These are phyloP conservation scores for Fusarium nematophilum DNA, from an alignment of 2,329 filamentous ascomycete genomes.

Conservation along the genomic window DNA sequence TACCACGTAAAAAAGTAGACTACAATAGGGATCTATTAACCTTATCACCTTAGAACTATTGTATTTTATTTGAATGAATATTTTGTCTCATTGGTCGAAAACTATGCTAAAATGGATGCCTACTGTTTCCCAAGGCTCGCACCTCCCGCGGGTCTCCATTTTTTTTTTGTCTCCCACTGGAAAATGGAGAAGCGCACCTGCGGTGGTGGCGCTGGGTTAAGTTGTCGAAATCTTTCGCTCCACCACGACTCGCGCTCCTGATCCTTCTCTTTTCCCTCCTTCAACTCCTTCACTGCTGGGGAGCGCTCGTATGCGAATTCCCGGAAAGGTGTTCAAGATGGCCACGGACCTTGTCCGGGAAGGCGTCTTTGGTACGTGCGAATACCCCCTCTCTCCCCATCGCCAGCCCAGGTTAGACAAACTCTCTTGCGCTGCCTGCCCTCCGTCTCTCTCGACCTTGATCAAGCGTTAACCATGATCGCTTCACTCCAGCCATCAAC, in stretches of 20 bases:
- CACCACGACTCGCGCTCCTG: constrained; percentile 16
- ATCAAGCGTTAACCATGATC: constrained; percentile 21
- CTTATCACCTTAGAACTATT: too few relatives aligned
- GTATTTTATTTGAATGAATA: too few relatives aligned
- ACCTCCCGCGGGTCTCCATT: constrained; percentile 8
- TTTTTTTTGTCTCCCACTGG: constrained; percentile 2
- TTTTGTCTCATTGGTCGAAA: too few relatives aligned
- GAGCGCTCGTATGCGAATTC: constrained; percentile 47
- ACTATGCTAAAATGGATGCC: too few relatives aligned
- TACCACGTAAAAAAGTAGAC: too few relatives aligned
- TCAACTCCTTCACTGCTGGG: constrained; percentile 14
- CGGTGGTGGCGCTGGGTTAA: constrained; percentile 16
- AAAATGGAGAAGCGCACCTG: not conserved
- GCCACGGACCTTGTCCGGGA: constrained; percentile 64
- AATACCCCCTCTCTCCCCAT: constrained; percentile 2
- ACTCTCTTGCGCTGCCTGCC: not conserved
- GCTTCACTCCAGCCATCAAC: constrained; percentile 77
- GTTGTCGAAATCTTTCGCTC: constrained; percentile 27
- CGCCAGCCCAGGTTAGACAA: constrained; percentile 4
- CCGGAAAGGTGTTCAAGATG: constrained; percentile 59
- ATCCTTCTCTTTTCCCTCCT: constrained; percentile 18
- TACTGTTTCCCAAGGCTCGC: not conserved
- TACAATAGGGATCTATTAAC: too few relatives aligned
- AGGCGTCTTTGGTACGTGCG: constrained; percentile 67
- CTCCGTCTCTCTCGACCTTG: not conserved